These are phyloP conservation scores for Leccinum olivaceopallidum DNA, from an alignment of 768 basidiomycete genomes.

Conservation along the genomic window DNA sequence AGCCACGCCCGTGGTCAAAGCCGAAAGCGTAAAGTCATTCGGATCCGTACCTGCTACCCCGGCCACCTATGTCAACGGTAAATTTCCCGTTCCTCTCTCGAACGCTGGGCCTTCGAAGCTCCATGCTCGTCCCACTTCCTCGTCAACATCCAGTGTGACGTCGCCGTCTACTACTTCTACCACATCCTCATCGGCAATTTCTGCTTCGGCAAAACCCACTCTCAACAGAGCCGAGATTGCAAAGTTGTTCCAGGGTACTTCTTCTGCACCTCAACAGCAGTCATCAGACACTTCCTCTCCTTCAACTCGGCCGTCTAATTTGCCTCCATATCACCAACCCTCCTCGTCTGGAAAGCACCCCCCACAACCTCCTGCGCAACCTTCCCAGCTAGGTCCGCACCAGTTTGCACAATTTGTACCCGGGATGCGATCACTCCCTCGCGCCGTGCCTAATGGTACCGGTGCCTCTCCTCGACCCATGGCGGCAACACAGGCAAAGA, in stretches of 20 bases:
- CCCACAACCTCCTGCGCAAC: constrained; percentile 38
- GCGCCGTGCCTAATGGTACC: constrained; percentile 62
- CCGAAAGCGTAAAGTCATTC: constrained; percentile 78
- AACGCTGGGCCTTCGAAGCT: constrained; percentile 39
- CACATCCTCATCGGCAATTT: constrained; percentile 31
- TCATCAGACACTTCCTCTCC: no score
- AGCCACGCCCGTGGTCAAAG: constrained; percentile 59
- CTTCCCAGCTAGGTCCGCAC: constrained; percentile 45
- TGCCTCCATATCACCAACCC: no score
- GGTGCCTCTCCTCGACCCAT: constrained; percentile 49
- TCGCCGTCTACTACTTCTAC: constrained; percentile 33
- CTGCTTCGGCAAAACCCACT: constrained; percentile 34
- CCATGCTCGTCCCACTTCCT: constrained; percentile 25
- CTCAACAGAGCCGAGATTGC: constrained; percentile 29
- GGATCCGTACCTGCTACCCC: constrained; percentile 67
- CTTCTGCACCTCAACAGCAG: no score
- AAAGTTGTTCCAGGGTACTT: no score
- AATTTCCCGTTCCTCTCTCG: constrained; percentile 48
- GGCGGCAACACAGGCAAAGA: constrained; percentile 39
- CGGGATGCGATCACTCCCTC: constrained; percentile 48
- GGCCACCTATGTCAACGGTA: constrained; percentile 62
- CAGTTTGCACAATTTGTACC: constrained; percentile 52
- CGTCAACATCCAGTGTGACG: constrained; percentile 29
- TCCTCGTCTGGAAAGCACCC: constrained; percentile 37
- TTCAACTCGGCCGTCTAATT: no score